Base-by-base conservation (phyloP, 768 basidiomycete genomes). In the Tricholoma sp. region DNA sequence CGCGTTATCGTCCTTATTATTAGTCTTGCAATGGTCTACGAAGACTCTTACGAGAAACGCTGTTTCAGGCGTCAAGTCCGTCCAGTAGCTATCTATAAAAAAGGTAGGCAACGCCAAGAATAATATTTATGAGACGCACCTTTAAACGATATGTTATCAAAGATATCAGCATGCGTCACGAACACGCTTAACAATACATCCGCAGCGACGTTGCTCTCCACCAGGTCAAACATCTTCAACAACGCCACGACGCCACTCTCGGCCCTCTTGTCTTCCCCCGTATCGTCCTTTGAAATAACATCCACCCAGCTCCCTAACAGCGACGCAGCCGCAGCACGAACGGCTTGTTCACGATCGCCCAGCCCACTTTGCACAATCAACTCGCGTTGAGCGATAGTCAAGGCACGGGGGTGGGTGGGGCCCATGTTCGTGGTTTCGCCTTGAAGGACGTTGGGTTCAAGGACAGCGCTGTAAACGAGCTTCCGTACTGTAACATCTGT, bases 21-120 rank as follows among this genome's bases (percentile, higher is more conserved):
- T 82, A 15, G 72, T 73, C 12, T 79, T 76, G 63, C 91, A 94
- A 65, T 91, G 82, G 32, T 93, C 86, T 3, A 89, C 84, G 66
- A 88, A 95, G 9, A 91, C 88, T 6, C 94, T 85, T 0, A 83
- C 88, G 15, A 98, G 79, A 66, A 95, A 90, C 0, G 87, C 85
- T 42, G 78, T 84, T 64, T 92, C 89, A 0, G 91, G 84, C 0
- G 84, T 86, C 17, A 95, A 69, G 1, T 72, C 59, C 0, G 68
- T 66, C 90, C 93, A 98, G 67, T 81, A 98, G 0, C 68, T 66
- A 29, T 87, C 95, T 93, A 61, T 31, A 1, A 36, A 32, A 11
- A 12, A 8, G 8, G 24, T 20, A 44, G 24, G 24, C 49, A 54
- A 34, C 45, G 50, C 24, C 49, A 29, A 53, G 47, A 50, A 52